Evolutionary conservation across 495 filamentous ascomycete species (phyloP), one percentile per base, ranked within the genome.

Genomic region (Thermothielavioides terrestris): DNA sequence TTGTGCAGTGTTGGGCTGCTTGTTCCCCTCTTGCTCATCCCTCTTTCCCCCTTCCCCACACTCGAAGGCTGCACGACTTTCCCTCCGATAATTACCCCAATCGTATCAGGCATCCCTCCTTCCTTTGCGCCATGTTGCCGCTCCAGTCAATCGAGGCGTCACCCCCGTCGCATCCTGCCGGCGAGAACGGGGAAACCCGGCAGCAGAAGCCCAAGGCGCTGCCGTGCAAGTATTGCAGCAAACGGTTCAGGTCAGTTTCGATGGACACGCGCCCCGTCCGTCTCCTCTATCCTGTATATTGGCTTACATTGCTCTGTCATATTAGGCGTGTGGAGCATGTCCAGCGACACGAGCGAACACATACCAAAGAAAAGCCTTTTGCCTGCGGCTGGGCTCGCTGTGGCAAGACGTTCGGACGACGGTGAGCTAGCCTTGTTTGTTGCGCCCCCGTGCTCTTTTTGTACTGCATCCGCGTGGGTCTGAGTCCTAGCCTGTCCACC

Each of bases 321-420:
- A 70, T 69, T 68, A 76, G 73, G 66, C 75, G 77, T 55, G 70
- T 79, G 55, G 77, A 80, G 59, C 77, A 80, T 61, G 69, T 80
- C 41, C 75, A 80, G 61, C 71, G 77, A 48, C 77, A 80, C 56
- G 77, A 80, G 60, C 69, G 77, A 62, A 79, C 76, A 36, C 77
- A 80, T 68, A 80, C 77, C 58, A 78, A 78, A 57, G 73, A 77
- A 61, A 79, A 78, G 61, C 77, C 77, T 2, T 80, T 78, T 60
- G 66, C 70, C 32, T 80, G 77, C 46, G 56, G 55, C 53, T 75
- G 71, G 71, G 63, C 63, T 55, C 61, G 71, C 35, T 80, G 77
- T 61, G 75, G 73, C 51, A 78, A 79, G 60, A 76, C 71, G 3
- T 80, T 79, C 64, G 74, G 74, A 52, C 69, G 77, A 55, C 72